phyloP scores from a whole-genome alignment of 1,284 basidiomycete genomes.

The Malassezia cuniculi region DNA sequence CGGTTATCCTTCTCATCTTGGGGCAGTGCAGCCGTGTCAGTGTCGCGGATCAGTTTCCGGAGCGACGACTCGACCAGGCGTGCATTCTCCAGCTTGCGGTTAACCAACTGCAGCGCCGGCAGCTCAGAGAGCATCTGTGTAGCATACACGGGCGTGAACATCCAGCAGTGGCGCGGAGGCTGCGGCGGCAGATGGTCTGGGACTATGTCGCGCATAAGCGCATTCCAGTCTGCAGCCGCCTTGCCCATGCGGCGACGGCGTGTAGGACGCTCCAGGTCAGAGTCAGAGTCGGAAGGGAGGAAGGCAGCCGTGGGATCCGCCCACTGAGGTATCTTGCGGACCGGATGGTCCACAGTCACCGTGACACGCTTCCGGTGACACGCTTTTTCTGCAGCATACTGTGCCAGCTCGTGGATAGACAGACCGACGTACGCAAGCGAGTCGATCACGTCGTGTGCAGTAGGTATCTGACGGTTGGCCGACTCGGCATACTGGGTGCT shows the following conservation, averaged over 20 bases:
- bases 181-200: conserved; percentile 26
- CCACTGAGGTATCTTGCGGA: conserved; percentile 6
- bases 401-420: conserved; percentile 14
- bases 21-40: conserved; percentile 21
- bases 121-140: conserved; percentile 13
- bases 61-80: conserved; percentile 29
- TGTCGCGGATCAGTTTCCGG: conserved; percentile 24
- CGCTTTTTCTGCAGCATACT: background rate
- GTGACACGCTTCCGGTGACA: conserved; percentile 8
- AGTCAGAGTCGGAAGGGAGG: conserved; percentile 23
- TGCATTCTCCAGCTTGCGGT: conserved; percentile 30
- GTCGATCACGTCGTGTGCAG: conserved; percentile 20
- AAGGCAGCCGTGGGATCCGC: conserved; percentile 12
- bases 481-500: conserved; percentile 16
- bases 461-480: conserved; percentile 14
- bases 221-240: conserved; percentile 21
- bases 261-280: background rate
- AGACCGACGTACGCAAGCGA: conserved; percentile 24
- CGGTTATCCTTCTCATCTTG: background rate
- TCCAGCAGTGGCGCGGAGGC: conserved; percentile 30
- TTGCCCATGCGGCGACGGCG: conserved; percentile 15
- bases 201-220: conserved; percentile 22
- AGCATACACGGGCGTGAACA: conserved; percentile 27
- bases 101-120: conserved; percentile 20
- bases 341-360: too few species aligned